phyloP scores from a whole-genome alignment of 2,329 filamentous ascomycete genomes.

The Teratosphaeria zuluensis region DNA sequence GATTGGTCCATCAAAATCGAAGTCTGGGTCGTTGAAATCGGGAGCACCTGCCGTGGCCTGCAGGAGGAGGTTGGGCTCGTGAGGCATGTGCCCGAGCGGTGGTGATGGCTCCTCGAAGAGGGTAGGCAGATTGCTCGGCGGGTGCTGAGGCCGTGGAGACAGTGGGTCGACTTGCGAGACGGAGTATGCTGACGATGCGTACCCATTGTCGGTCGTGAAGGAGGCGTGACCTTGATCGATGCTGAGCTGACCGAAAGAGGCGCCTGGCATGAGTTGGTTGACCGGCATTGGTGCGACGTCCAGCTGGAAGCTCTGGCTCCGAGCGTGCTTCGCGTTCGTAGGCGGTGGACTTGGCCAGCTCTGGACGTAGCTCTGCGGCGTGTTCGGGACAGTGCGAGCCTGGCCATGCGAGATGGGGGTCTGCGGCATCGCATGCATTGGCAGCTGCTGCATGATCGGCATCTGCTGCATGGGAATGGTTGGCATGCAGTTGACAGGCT shows the following conservation, averaged over 20 bases:
- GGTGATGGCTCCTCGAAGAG: conserved; percentile 23
- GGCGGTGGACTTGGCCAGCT: conserved; percentile 26
- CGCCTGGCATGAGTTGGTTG: conserved; percentile 1
- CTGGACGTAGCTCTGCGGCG: conserved; percentile 32
- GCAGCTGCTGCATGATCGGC: conserved; percentile 15
- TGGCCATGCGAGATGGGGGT: conserved; percentile 22
- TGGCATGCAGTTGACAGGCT: conserved; percentile 3
- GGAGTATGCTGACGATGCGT: conserved; percentile 41
- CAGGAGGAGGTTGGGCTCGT: conserved; percentile 10
- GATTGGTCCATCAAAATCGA: conserved; percentile 17
- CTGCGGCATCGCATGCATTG: conserved; percentile 16
- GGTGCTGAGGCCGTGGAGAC: conserved; percentile 30
- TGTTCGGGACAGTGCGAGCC: conserved; percentile 42
- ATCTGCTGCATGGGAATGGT: conserved; percentile 3
- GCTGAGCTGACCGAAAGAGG: conserved; percentile 1
- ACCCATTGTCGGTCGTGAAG: conserved; percentile 33
- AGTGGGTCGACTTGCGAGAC: conserved; percentile 39
- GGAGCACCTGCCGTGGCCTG: conserved; percentile 21
- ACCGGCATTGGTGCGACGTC: conserved; percentile 45
- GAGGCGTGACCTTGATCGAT: conserved; percentile 8
- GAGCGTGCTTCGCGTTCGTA: conserved; percentile 20
- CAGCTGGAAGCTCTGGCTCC: conserved; percentile 34
- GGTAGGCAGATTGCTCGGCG: conserved; percentile 28
- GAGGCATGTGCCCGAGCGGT: conserved; percentile 3
- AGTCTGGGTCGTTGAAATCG: conserved; percentile 22